A percentile compares a stretch with the other conserved stretches of the same genome.
Conservation (phyloP, 1,139 yeast genomes). For the Suhomyces coccinellae region DNA sequence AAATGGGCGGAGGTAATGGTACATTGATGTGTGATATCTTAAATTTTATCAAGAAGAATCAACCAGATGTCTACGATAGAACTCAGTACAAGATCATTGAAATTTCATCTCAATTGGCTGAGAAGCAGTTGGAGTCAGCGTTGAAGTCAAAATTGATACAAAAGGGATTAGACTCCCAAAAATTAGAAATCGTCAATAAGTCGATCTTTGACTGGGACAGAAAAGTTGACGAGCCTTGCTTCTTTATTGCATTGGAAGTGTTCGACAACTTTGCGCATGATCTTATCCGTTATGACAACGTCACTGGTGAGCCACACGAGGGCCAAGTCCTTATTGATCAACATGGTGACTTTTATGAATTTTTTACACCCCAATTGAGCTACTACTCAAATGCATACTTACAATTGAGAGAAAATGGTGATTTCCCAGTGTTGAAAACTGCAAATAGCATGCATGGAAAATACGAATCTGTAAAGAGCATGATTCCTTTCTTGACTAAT, state of each 20-base stretch:
- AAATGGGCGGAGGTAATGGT: conserved; percentile 91
- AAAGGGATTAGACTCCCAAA: conserved; percentile 44
- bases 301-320: conserved; percentile 68
- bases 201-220: conserved; percentile 77
- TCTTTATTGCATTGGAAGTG: conserved; percentile 79
- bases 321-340: conserved; percentile 77
- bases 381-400: conserved; percentile 58
- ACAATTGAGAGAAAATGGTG: conserved; percentile 52
- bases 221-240: conserved; percentile 67
- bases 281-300: conserved; percentile 70
- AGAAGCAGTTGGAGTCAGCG: conserved; percentile 53
- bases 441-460: conserved; percentile 23
- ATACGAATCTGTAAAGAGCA: conserved; percentile 28
- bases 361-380: conserved; percentile 69
- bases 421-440: conserved; percentile 32
- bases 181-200: conserved; percentile 66
- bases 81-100: conserved; percentile 77
- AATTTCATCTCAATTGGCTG: conserved; percentile 67
- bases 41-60: conserved; percentile 59
- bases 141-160: conserved; percentile 35
- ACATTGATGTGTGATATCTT: conserved; percentile 80
- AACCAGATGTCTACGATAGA: conserved; percentile 70
- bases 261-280: conserved; percentile 87
- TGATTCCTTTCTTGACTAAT: conserved; percentile 32
- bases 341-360: conserved; percentile 75